phyloP scores from a whole-genome alignment of 2,329 filamentous ascomycete species.

The Aspergillus ochraceoroseus region DNA sequence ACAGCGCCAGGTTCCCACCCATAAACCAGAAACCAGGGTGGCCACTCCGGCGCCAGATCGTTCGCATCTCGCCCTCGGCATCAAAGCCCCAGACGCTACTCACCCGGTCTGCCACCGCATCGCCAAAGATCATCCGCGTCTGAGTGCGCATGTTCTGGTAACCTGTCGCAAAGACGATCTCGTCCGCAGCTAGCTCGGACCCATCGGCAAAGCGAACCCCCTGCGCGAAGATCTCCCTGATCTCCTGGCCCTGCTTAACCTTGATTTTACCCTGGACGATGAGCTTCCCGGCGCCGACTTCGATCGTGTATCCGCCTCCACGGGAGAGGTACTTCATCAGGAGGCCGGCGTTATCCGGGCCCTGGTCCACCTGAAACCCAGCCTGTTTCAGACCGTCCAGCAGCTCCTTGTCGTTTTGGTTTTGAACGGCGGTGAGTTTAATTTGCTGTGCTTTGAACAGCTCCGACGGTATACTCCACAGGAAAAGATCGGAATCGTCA shows the following conservation, averaged over 20 bases:
- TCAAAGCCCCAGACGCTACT: constrained; percentile 61
- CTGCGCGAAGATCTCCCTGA: constrained; percentile 49
- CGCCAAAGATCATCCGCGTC: constrained; percentile 58
- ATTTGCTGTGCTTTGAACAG: constrained; percentile 58
- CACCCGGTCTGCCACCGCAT: constrained; percentile 56
- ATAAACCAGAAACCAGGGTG: constrained; percentile 65
- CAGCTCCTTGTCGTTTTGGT: constrained; percentile 33
- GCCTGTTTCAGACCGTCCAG: constrained; percentile 49
- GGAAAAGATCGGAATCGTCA: constrained; percentile 61
- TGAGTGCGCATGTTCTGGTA: constrained; percentile 66
- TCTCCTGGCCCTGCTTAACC: constrained; percentile 59
- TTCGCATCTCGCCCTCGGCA: constrained; percentile 51
- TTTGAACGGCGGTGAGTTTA: constrained; percentile 40
- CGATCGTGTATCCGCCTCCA: constrained; percentile 66
- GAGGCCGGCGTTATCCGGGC: constrained; percentile 54
- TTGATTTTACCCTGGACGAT: constrained; percentile 62
- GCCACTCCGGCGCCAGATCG: constrained; percentile 58
- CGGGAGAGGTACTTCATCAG: constrained; percentile 61
- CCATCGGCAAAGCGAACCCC: constrained; percentile 55
- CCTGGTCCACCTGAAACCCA: constrained; percentile 59
- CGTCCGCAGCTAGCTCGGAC: constrained; percentile 55
- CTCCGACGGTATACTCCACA: constrained; percentile 55
- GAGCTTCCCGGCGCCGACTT: constrained; percentile 59
- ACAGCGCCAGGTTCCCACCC: constrained; percentile 60
- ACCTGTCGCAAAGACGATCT: constrained; percentile 56